Percentiles rank a stretch among this genome's conserved stretches.
phyloP scores from a whole-genome alignment of 768 basidiomycete species.

The Wakefieldia striispora region DNA sequence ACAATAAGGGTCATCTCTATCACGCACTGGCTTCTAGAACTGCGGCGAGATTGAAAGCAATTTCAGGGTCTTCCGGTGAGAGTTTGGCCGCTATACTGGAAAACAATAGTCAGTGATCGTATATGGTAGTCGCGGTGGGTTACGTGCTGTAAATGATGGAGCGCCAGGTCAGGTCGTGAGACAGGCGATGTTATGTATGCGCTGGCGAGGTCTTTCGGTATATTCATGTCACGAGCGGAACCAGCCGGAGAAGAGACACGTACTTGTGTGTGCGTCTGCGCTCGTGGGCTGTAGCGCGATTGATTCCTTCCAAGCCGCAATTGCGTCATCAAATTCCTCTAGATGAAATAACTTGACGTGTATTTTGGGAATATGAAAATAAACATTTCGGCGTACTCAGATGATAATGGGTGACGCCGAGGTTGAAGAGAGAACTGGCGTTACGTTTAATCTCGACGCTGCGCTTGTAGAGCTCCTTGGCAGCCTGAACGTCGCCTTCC shows the following conservation, averaged over 20 bases:
- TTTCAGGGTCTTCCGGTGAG: slow-evolving; percentile 86
- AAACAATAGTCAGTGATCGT: slow-evolving; percentile 32
- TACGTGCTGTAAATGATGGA: slow-evolving; percentile 77
- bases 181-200: slow-evolving; percentile 83
- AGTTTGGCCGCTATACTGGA: slow-evolving; percentile 78
- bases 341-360: slow-evolving; percentile 14
- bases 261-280: slow-evolving; percentile 86
- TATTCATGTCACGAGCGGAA: slow-evolving; percentile 20
- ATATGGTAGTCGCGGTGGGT: slow-evolving; percentile 28
- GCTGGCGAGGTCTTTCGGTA: slow-evolving; percentile 71
- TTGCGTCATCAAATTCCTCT: slow-evolving; percentile 90
- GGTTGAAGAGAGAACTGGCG: slow-evolving; percentile 81
- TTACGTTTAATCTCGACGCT: slow-evolving; percentile 78
- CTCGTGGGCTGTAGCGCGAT: slow-evolving; percentile 79
- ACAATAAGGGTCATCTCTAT: slow-evolving; percentile 33
- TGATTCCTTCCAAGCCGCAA: slow-evolving; percentile 82
- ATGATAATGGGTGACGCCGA: slow-evolving; percentile 88
- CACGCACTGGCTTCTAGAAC: slow-evolving; percentile 84
- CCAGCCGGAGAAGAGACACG: slow-evolving; percentile 29
- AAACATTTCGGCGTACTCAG: slow-evolving; percentile 55
- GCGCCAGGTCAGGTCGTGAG: slow-evolving; percentile 80
- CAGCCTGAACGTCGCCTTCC: slow-evolving; percentile 80
- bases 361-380: slow-evolving; percentile 14
- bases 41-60: slow-evolving; percentile 88
- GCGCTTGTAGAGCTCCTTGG: slow-evolving; percentile 73